These are phyloP conservation scores for Ceratocystis alfenasii DNA, from an alignment of 2,329 filamentous ascomycete species.

Conservation along the genomic window DNA sequence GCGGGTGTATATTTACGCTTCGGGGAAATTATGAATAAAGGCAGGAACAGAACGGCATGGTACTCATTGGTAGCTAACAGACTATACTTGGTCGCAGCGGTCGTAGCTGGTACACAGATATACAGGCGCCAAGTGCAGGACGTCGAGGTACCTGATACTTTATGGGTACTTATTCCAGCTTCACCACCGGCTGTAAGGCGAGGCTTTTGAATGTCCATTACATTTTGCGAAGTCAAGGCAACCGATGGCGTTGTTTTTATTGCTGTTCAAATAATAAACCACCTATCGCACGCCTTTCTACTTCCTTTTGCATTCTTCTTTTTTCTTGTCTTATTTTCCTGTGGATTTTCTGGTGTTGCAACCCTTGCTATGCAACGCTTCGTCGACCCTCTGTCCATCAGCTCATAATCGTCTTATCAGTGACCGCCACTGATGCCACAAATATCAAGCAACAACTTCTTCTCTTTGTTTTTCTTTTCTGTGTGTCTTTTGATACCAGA, in stretches of 20 bases:
- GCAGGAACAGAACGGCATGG: not conserved
- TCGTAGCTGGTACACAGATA: not conserved
- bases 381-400: not conserved
- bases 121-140: not conserved
- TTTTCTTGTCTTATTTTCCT: not conserved
- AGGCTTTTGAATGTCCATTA: not conserved
- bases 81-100: not conserved
- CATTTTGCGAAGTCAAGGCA: not conserved
- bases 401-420: conserved; percentile 8
- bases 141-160: not conserved
- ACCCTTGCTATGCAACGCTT: not conserved
- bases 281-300: not conserved
- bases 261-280: not conserved
- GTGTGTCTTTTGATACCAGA: not conserved
- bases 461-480: not conserved
- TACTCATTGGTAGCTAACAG: not conserved
- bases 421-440: not conserved
- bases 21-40: not conserved
- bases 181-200: not conserved
- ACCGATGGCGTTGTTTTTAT: not conserved
- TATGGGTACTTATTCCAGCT: not conserved
- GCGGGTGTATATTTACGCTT: conserved; percentile 5
- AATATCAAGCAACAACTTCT: not conserved
- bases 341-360: not conserved
- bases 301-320: not conserved